These are phyloP conservation scores for Metarhizium guizhouense DNA, from an alignment of 2,329 filamentous ascomycete genomes.

Conservation along the genomic window DNA sequence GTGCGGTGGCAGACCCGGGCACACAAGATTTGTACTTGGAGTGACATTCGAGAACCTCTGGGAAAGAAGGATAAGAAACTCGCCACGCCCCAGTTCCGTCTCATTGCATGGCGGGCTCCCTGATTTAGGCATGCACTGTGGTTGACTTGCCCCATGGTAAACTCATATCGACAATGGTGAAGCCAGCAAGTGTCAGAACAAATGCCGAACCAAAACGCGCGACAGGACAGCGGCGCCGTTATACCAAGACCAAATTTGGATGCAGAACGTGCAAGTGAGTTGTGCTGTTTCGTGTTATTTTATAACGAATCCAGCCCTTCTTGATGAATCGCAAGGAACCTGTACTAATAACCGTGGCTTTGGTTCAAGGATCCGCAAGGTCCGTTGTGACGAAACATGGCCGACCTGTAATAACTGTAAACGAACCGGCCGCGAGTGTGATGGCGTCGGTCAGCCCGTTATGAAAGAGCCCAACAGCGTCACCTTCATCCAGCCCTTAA, in stretches of 20 bases:
- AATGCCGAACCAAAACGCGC: background rate
- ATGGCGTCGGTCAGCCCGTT: conserved; percentile 7
- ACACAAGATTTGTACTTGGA: background rate
- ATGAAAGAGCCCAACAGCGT: background rate
- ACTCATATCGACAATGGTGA: background rate
- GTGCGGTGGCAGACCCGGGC: background rate
- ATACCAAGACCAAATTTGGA: conserved; percentile 5
- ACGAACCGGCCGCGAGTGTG: conserved; percentile 9
- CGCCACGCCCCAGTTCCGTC: background rate
- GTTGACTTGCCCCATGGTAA: background rate
- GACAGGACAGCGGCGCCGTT: background rate
- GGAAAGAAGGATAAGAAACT: background rate
- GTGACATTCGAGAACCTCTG: background rate
- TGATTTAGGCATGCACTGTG: background rate
- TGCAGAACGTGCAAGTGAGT: conserved; percentile 4
- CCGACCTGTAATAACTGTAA: conserved; percentile 11
- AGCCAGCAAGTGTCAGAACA: background rate
- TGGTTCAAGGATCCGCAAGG: conserved; percentile 10
- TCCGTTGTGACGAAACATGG: conserved; percentile 11
- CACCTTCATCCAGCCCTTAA: conserved; percentile 13
- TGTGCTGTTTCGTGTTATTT: background rate
- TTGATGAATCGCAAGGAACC: background rate
- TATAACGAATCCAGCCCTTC: background rate
- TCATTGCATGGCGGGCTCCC: background rate
- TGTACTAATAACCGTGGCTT: background rate